phyloP scores from a whole-genome alignment of 1,284 basidiomycete species.

The Chondrostereum purpureum region DNA sequence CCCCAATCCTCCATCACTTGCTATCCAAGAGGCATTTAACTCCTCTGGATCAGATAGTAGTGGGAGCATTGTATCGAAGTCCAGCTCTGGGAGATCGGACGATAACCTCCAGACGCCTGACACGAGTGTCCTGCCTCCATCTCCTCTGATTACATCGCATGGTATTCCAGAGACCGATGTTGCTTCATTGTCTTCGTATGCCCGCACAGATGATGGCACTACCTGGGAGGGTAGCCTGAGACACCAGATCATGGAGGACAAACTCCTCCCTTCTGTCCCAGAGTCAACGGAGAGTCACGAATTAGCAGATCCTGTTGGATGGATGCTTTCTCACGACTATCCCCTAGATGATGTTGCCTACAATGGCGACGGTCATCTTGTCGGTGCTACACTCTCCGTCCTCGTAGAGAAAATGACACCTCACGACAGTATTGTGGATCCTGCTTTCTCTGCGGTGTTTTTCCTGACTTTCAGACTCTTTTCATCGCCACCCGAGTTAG shows the following conservation, averaged over 20 bases:
- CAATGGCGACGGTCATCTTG: constrained; percentile 84
- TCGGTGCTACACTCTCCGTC: constrained; percentile 85
- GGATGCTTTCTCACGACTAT: constrained; percentile 67
- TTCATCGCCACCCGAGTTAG: constrained; percentile 71
- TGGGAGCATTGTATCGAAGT: constrained; percentile 33
- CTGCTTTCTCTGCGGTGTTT: constrained; percentile 82
- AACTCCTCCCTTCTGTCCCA: constrained; percentile 42
- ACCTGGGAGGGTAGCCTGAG: constrained; percentile 48
- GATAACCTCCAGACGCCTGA: constrained; percentile 43
- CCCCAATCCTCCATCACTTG: constrained; percentile 13
- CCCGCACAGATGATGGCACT: constrained; percentile 42
- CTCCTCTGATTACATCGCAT: constrained; percentile 23
- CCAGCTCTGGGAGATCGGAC: constrained; percentile 36
- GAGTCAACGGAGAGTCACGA: constrained; percentile 27
- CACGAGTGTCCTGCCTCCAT: constrained; percentile 22
- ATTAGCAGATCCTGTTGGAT: constrained; percentile 37
- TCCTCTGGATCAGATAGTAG: constrained; percentile 36
- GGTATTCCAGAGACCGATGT: constrained; percentile 33
- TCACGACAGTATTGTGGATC: constrained; percentile 83
- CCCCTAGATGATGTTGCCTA: constrained; percentile 80
- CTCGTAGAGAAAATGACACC: constrained; percentile 97
- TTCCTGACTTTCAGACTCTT: constrained; percentile 97
- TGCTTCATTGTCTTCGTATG: constrained; percentile 43
- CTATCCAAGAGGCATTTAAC: background rate
- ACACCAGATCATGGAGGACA: constrained; percentile 43